Evolutionary conservation across 768 basidiomycete genomes (phyloP), one percentile per base, ranked within the genome.

Genomic region (Leucocoprinus sp.): DNA sequence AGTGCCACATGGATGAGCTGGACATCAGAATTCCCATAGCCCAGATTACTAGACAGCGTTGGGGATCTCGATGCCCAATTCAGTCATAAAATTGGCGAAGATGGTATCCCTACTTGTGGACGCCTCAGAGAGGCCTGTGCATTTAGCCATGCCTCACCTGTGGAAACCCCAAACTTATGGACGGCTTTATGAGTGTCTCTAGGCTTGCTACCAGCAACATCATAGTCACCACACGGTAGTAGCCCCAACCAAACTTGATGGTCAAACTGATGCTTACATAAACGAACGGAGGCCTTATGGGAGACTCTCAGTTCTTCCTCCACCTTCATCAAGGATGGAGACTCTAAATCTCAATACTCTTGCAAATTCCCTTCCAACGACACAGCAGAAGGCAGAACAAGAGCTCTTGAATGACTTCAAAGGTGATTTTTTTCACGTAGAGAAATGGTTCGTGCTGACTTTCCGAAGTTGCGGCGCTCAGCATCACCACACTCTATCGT

Each of bases 401-500:
- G 85, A 88, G 22, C 70, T 91, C 1, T 65, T 82, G 7, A 82
- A 86, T 60, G 85, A 89, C 55, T 90, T 90, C 60, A 81, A 81
- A 76, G 84, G 87, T 86, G 43, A 52, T 50, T 35, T 51, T 57
- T 55, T 62, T 14, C 11, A 14, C 1, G 3, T 8, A 2, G 11
- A 23, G 23, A 41, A 33, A 27, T 37, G 14, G 26, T 19, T 34
- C 36, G 18, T 8, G 6, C 31, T 42, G 26, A 36, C 49, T 48
- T 41, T 51, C 40, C 38, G 50, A 54, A 91, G 87, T 84, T 49
- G 87, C 87, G 51, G 88, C 87, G 1, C 67, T 89, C 41, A 86
- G 84, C 62, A 83, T 91, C 52, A 89, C 87, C 19, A 89, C 85
- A 0, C 74, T 91, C 27, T 91, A 88, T 61, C 78, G 84, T 53